Evolutionary conservation across 176 grass and related monocot genomes (phyloP), one percentile per base, ranked within the genome.

Genomic region (Triticum aestivum): DNA sequence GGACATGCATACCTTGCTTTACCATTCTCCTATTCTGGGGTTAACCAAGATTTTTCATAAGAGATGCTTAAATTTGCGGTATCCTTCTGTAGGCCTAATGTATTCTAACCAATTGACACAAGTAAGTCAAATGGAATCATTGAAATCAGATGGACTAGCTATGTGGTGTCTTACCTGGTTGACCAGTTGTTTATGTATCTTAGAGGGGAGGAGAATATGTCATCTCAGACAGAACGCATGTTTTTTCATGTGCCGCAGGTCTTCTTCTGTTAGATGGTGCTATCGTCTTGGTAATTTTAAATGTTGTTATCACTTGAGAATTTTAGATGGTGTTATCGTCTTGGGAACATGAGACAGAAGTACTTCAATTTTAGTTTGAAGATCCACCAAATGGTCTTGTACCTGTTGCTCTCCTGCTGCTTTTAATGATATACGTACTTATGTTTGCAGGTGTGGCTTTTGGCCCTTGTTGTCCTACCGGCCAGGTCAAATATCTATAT

Each of bases 401-500:
- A 35, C 18, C 61, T 83, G 18, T 83, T 84, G 23, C 74, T 85
- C 17, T 47, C 62, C 59, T 87, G 7, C 17, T 81, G 18, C 29
- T 71, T 38, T 56, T 37, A 34, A 80, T 61, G 26, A 66, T 58
- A 17, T 9, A 86, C 20, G 1, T 66, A 42, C 13, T 68, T 65
- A 20, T 79, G 69, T 91, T 38, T 89, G 92, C 87, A 98, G 96
- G 92, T 94, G 14, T 98, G 96, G 96, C 85, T 98, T 42, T 89
- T 98, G 88, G 93, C 75, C 47, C 96, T 98, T 90, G 96, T 96
- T 69, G 69, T 98, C 82, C 82, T 98, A 89, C 96, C 96, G 80
- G 96, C 96, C 75, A 94, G 96, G 67, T 96, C 93, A 83, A 92
- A 98, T 86, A 89, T 98, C 41, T 96, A 88, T 91, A 96, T 96